Conservation (phyloP, 495 filamentous ascomycete species). For the Extremus antarcticus region DNA sequence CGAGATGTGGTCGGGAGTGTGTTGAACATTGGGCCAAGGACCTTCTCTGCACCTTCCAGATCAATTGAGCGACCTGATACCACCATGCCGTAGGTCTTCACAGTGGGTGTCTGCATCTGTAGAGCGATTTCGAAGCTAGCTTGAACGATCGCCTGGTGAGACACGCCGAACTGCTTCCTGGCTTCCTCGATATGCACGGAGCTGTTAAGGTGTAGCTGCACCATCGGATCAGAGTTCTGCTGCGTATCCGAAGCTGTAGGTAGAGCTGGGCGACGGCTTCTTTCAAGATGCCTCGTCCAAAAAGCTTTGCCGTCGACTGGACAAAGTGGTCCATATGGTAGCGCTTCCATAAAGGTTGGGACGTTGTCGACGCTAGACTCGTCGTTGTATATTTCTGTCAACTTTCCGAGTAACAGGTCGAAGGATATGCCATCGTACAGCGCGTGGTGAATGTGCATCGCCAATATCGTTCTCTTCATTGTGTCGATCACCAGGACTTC, state of each 20-base stretch:
- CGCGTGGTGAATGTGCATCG: slow-evolving; percentile 67
- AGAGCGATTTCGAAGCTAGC: slow-evolving; percentile 55
- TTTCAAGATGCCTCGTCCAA: slow-evolving; percentile 52
- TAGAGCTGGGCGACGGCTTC: background rate
- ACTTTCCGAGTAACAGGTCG: slow-evolving; percentile 47
- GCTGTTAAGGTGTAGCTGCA: background rate
- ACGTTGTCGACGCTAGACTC: slow-evolving; percentile 18
- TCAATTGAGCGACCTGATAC: slow-evolving; percentile 61
- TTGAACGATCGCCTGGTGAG: slow-evolving; percentile 63
- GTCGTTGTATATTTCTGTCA: slow-evolving; percentile 38
- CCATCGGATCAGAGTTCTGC: background rate
- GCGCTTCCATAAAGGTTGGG: slow-evolving; percentile 41
- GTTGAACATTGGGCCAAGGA: slow-evolving; percentile 84
- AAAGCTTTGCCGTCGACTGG: slow-evolving; percentile 48
- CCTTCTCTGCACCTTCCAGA: slow-evolving; percentile 50
- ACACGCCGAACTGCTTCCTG: slow-evolving; percentile 50
- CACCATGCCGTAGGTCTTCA: slow-evolving; percentile 50
- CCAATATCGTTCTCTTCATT: slow-evolving; percentile 31
- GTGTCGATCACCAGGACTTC: slow-evolving; percentile 35
- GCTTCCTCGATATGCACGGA: slow-evolving; percentile 29
- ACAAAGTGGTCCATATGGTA: slow-evolving; percentile 48
- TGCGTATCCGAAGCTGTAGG: background rate
- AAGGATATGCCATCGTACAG: slow-evolving; percentile 83
- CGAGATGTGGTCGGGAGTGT: slow-evolving; percentile 61
- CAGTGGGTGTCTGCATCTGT: slow-evolving; percentile 30